Conservation (phyloP, 768 basidiomycete genomes). For the Albatrellus ellisii region DNA sequence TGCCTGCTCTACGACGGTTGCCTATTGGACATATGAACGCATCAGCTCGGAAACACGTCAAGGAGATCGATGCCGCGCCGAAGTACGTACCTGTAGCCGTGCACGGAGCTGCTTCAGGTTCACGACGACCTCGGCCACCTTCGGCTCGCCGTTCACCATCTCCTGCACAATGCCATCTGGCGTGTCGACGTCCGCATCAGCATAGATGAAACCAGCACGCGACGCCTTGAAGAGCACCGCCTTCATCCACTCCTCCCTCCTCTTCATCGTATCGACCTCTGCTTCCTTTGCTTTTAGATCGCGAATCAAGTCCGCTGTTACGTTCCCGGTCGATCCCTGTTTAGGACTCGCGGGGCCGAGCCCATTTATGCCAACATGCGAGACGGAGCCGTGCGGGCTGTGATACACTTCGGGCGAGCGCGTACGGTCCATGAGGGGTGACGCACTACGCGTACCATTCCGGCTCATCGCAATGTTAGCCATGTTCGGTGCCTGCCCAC, state of each 20-base stretch:
- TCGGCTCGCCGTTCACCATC: slow-evolving; percentile 32
- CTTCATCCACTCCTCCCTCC: slow-evolving; percentile 78
- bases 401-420: slow-evolving; percentile 47
- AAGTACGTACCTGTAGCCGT: slow-evolving; percentile 58
- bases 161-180: slow-evolving; percentile 22
- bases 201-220: slow-evolving; percentile 63
- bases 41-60: neutral
- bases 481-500: slow-evolving; percentile 25
- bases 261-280: slow-evolving; percentile 66
- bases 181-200: slow-evolving; percentile 21
- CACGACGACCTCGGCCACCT: slow-evolving; percentile 58
- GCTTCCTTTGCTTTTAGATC: slow-evolving; percentile 75
- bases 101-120: slow-evolving; percentile 83
- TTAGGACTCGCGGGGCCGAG: slow-evolving; percentile 31
- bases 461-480: slow-evolving; percentile 39
- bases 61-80: neutral
- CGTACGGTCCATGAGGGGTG: slow-evolving; percentile 36
- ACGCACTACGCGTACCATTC: slow-evolving; percentile 45
- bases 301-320: slow-evolving; percentile 61
- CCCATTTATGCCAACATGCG: slow-evolving; percentile 32
- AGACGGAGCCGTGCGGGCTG: slow-evolving; percentile 27
- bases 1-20: slow-evolving; percentile 64
- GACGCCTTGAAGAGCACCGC: slow-evolving; percentile 65
- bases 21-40: slow-evolving; percentile 25
- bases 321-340: slow-evolving; percentile 48